These are phyloP conservation scores for Zasmidium angulare DNA, from an alignment of 2,329 filamentous ascomycete species.

Conservation along the genomic window DNA sequence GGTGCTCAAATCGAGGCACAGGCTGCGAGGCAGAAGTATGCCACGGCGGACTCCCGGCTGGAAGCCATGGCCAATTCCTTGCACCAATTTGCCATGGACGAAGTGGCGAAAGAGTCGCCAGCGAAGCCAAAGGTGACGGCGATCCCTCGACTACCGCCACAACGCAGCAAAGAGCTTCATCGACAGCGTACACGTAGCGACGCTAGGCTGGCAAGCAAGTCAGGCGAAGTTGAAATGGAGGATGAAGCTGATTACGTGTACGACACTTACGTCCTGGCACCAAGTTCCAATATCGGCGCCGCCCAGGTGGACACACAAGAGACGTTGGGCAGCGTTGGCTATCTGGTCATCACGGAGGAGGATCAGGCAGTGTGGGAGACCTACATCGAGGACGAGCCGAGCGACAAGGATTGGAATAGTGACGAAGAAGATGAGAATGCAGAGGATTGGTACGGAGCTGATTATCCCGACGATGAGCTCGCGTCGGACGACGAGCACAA, in stretches of 20 bases:
- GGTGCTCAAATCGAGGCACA: conserved; percentile 1
- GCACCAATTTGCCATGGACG: conserved; percentile 30
- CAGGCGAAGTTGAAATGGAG: conserved; percentile 41
- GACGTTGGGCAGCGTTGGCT: conserved; percentile 39
- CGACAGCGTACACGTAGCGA: conserved; percentile 17
- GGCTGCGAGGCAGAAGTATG: neutral
- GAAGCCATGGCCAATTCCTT: conserved; percentile 28
- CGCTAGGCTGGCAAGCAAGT: conserved; percentile 4
- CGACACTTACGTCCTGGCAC: conserved; percentile 58
- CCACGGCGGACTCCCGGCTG: conserved; percentile 4
- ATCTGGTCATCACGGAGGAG: conserved; percentile 51
- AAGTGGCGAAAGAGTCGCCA: conserved; percentile 19
- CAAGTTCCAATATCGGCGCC: conserved; percentile 29
- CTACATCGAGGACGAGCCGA: conserved; percentile 54
- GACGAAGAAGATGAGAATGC: conserved; percentile 67
- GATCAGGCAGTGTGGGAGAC: conserved; percentile 59
- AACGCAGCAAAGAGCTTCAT: conserved; percentile 29
- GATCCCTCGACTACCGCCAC: conserved; percentile 28
- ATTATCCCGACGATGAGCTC: conserved; percentile 79
- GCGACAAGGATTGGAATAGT: conserved; percentile 54
- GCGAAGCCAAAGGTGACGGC: conserved; percentile 24
- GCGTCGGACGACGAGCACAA: conserved; percentile 68
- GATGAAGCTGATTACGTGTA: conserved; percentile 60
- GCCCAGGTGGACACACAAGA: conserved; percentile 30
- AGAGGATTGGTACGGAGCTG: conserved; percentile 75